phyloP scores from a whole-genome alignment of 768 basidiomycete genomes.

The Glaciozyma martinii region DNA sequence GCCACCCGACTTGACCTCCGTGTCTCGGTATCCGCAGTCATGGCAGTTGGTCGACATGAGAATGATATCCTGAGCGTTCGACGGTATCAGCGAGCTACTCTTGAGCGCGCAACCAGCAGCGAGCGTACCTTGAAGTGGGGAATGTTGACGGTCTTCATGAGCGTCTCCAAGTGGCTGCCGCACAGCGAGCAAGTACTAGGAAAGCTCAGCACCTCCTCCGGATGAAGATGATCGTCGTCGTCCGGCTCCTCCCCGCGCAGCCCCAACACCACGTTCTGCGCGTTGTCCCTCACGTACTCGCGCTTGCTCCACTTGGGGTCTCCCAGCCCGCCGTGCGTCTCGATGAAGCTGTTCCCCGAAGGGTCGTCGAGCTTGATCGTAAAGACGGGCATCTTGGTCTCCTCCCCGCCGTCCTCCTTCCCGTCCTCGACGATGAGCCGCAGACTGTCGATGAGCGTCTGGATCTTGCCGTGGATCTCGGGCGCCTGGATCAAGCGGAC shows the following conservation, averaged over 20 bases:
- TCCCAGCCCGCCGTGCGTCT: slow-evolving; percentile 69
- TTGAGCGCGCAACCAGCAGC: not conserved
- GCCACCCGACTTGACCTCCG: slow-evolving; percentile 89
- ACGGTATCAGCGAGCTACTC: not conserved
- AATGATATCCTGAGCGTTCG: slow-evolving; percentile 61
- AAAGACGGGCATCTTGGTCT: slow-evolving; percentile 58
- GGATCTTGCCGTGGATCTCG: slow-evolving; percentile 61
- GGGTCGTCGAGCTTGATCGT: slow-evolving; percentile 85
- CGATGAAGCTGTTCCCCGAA: slow-evolving; percentile 91
- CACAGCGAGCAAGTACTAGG: slow-evolving; percentile 82
- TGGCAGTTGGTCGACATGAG: slow-evolving; percentile 99
- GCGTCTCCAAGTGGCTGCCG: slow-evolving; percentile 67
- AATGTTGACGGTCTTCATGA: slow-evolving; percentile 92
- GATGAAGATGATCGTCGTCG: slow-evolving; percentile 43
- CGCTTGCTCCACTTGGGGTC: slow-evolving; percentile 74
- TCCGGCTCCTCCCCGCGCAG: not conserved
- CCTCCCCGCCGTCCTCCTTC: slow-evolving; percentile 48
- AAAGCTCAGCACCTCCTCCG: slow-evolving; percentile 86
- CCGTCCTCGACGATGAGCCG: slow-evolving; percentile 55
- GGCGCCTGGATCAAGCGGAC: slow-evolving; percentile 63
- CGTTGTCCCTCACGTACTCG: not conserved
- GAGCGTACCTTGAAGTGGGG: slow-evolving; percentile 84
- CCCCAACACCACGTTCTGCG: not conserved
- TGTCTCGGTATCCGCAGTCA: slow-evolving; percentile 88
- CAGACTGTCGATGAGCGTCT: slow-evolving; percentile 60